phyloP scores from a whole-genome alignment of 805 yeast genomes.

The Candida arabinofermentans region DNA sequence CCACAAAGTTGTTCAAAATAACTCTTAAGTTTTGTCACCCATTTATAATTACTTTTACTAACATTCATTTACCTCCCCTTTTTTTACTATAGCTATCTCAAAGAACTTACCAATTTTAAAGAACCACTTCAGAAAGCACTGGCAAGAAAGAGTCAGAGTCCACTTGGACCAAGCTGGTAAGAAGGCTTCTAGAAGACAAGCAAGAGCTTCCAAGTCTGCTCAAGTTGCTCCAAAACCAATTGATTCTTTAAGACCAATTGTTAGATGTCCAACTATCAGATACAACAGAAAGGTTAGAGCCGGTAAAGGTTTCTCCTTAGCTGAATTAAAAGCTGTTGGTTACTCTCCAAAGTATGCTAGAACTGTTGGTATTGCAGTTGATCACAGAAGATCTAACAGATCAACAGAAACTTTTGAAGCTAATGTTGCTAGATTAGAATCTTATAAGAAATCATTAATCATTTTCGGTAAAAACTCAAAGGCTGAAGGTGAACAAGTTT shows the following conservation, averaged over 20 bases:
- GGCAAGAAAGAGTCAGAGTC: slow-evolving; percentile 99
- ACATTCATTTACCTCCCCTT: slow-evolving; percentile 8
- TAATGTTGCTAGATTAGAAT: slow-evolving; percentile 95
- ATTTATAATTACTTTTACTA: slow-evolving; percentile 11
- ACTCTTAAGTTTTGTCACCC: no score
- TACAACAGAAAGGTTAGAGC: slow-evolving; percentile 99
- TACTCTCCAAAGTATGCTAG: slow-evolving; percentile 92
- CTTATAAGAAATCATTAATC: slow-evolving; percentile 92
- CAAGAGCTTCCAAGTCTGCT: slow-evolving; percentile 93
- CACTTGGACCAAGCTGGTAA: slow-evolving; percentile 99
- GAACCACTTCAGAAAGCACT: slow-evolving; percentile 99
- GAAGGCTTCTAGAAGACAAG: slow-evolving; percentile 94
- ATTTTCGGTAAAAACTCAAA: slow-evolving; percentile 89
- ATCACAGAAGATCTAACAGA: slow-evolving; percentile 99
- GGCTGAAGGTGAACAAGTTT: slow-evolving; percentile 75
- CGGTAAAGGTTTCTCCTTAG: slow-evolving; percentile 98
- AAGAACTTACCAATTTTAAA: slow-evolving; percentile 98
- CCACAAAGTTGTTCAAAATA: no score
- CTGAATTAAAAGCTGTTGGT: slow-evolving; percentile 98
- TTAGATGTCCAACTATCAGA: slow-evolving; percentile 97
- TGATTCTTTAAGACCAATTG: slow-evolving; percentile 94
- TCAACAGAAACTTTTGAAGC: slow-evolving; percentile 90
- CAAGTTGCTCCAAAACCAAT: slow-evolving; percentile 96
- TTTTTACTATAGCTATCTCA: slow-evolving; percentile 71
- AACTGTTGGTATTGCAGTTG: slow-evolving; percentile 98